Conservation (phyloP, 768 basidiomycete genomes). For the Cubamyces lactineus region DNA sequence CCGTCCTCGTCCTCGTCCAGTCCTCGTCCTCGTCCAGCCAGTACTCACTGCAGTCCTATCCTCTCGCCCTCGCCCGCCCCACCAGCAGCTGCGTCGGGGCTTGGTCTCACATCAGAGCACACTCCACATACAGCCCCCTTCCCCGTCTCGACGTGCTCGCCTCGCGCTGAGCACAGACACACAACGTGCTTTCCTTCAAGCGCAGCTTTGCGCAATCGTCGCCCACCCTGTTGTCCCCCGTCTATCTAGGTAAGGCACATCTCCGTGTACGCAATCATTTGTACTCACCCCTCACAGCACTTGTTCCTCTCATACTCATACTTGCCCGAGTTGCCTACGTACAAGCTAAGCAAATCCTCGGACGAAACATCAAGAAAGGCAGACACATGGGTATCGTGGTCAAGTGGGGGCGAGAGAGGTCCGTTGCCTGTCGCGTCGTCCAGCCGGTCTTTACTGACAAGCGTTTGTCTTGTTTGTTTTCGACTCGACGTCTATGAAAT, state of each 20-base stretch:
- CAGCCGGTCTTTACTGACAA: constrained; percentile 8
- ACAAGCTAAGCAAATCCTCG: constrained; percentile 30
- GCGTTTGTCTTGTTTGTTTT: neutral
- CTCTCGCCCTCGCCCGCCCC: neutral
- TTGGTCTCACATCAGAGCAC: neutral
- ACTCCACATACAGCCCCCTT: neutral
- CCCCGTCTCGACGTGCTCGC: neutral
- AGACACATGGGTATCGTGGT: constrained; percentile 44
- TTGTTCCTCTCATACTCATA: constrained; percentile 34
- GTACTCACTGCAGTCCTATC: neutral
- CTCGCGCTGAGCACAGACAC: neutral
- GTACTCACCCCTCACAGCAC: constrained; percentile 15
- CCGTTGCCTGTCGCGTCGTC: constrained; percentile 14
- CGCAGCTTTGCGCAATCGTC: constrained; percentile 15
- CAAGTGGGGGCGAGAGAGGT: constrained; percentile 55
- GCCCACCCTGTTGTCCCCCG: constrained; percentile 28
- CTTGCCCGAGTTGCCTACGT: constrained; percentile 34
- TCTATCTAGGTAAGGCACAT: constrained; percentile 26
- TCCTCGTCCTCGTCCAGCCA: neutral
- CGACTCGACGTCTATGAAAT: neutral
- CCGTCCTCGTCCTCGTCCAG: neutral
- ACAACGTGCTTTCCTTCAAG: constrained; percentile 15
- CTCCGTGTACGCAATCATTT: neutral
- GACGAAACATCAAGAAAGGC: constrained; percentile 5
- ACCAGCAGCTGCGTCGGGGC: neutral